Percentiles rank a stretch among this genome's conserved stretches.
These are phyloP conservation scores for Gaeumannomyces sp. DNA, from an alignment of 2,329 filamentous ascomycete genomes.

Conservation along the genomic window DNA sequence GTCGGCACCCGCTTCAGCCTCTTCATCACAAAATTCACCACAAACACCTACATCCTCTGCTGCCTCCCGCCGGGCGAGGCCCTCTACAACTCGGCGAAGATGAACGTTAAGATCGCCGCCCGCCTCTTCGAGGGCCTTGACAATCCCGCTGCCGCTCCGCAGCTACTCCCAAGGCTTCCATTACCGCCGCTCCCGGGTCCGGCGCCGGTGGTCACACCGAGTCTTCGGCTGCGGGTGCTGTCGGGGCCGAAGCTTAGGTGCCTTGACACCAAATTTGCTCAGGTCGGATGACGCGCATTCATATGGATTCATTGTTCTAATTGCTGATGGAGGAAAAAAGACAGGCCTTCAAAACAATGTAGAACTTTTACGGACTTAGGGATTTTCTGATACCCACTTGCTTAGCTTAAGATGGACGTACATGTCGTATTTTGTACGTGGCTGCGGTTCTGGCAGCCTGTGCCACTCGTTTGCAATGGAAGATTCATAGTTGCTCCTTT, in stretches of 20 bases:
- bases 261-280: not conserved
- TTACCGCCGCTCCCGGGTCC: not conserved
- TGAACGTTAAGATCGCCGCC: constrained; percentile 83
- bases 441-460: not conserved
- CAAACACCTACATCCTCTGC: constrained; percentile 94
- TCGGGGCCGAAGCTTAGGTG: not conserved
- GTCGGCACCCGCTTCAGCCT: constrained; percentile 75
- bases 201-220: not conserved
- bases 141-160: constrained; percentile 34
- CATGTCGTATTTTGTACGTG: not conserved
- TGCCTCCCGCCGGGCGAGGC: constrained; percentile 87
- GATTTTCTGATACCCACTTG: constrained; percentile 10
- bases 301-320: not conserved
- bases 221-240: not conserved
- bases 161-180: not conserved
- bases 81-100: constrained; percentile 80
- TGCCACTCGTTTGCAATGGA: not conserved
- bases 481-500: not conserved
- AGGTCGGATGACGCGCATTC: not conserved
- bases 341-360: not conserved
- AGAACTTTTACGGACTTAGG: not conserved
- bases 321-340: not conserved
- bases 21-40: constrained; percentile 92
- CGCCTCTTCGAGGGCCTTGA: constrained; percentile 71
- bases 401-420: not conserved